Evolutionary conservation across 768 basidiomycete genomes (phyloP).

Genomic region (Xanthoconium purpureum): DNA sequence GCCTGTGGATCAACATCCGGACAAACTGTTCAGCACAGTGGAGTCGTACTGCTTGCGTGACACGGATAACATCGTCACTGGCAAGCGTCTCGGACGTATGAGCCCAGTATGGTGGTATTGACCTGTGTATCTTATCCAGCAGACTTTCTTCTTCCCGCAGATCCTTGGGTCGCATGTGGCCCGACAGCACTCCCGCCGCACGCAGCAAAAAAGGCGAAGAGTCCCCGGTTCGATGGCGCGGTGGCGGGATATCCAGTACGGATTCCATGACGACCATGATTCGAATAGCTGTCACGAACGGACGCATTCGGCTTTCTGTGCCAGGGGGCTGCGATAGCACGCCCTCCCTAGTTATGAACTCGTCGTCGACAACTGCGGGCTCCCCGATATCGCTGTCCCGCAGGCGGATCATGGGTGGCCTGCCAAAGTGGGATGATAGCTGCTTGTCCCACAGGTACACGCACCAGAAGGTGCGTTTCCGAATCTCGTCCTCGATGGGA

Average conservation of each 20-base stretch:
- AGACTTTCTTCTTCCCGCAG: constrained; percentile 77
- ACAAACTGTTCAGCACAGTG: constrained; percentile 88
- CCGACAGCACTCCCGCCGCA: constrained; percentile 66
- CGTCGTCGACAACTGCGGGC: constrained; percentile 83
- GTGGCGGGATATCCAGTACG: constrained; percentile 78
- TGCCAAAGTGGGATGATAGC: constrained; percentile 81
- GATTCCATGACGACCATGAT: constrained; percentile 88
- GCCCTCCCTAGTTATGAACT: constrained; percentile 77
- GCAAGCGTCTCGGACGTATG: constrained; percentile 78
- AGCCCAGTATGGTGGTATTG: constrained; percentile 74
- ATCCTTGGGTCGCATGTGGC: constrained; percentile 57
- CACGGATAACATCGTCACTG: constrained; percentile 81
- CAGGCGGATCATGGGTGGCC: constrained; percentile 82
- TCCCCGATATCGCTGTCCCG: constrained; percentile 92
- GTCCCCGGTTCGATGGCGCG: constrained; percentile 52
- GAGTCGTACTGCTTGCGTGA: constrained; percentile 84
- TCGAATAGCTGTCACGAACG: constrained; percentile 73
- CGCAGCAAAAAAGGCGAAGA: constrained; percentile 74
- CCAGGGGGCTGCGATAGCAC: constrained; percentile 64
- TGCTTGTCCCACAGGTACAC: constrained; percentile 98
- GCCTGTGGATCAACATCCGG: constrained; percentile 83
- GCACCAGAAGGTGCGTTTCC: constrained; percentile 95
- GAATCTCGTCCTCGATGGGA: constrained; percentile 84
- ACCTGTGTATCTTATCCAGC: constrained; percentile 73
- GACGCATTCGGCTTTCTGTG: constrained; percentile 72